Evolutionary conservation across 345 rosid genomes (phyloP), one percentile per base, ranked within the genome.

Genomic region (Brassica incana): DNA sequence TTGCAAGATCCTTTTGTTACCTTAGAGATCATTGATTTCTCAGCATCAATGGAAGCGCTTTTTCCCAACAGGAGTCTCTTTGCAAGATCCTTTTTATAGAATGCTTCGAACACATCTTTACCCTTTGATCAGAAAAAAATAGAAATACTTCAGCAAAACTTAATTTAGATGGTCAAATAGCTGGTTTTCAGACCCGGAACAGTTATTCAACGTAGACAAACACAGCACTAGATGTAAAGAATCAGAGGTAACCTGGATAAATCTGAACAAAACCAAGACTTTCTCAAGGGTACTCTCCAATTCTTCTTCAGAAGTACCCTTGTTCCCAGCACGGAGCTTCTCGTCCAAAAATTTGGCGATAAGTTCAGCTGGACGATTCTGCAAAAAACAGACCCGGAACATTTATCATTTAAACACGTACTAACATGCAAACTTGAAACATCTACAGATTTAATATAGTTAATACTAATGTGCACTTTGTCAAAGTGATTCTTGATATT

Each of bases 281-380:
- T 90, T 93, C 81, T 95, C 99, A 78, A 95, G 98, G 48, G 87
- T 93, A 63, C 90, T 88, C 98, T 95, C 99, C 88, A 93, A 85
- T 85, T 95, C 99, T 90, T 95, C 99, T 88, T 95, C 99, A 25
- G 99, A 93, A 72, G 97, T 93, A 83, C 97, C 98, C 88, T 95
- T 95, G 78, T 95, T 95, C 69, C 99, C 98, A 85, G 99, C 98
- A 80, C 98, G 99, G 76, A 95, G 94, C 85, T 95, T 95, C 79
- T 93, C 99, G 77, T 95, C 99, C 89, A 93, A 85, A 85, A 93
- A 95, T 85, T 95, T 95, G 11, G 99, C 98, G 58, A 95, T 95
- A 81, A 95, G 86, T 86, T 95, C 99, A 60, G 99, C 98, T 67
- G 98, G 93, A 43, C 98, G 97, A 82, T 95, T 95, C 99, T 95